Base-by-base conservation (phyloP, 768 basidiomycete species). In the Lactarius psammicola region DNA sequence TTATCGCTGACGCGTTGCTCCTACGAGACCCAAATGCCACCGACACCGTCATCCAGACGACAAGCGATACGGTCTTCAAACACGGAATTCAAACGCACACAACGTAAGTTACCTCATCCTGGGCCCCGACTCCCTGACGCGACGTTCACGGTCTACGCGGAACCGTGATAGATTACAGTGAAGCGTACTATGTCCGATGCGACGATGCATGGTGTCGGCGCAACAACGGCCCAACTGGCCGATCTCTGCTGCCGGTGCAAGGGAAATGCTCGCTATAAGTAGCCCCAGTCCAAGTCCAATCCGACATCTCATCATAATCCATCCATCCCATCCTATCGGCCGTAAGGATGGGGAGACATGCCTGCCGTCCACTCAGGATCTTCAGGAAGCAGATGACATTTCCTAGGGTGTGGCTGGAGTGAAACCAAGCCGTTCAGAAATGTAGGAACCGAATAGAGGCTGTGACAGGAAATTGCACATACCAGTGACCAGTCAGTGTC, bases 21-120 rank as follows among this genome's bases (percentile, higher is more conserved):
- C 17, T 78, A 74, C 1, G 91, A 77, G 72, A 87, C 86, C 10
- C 76, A 72, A 5, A 75, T 72, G 0, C 82, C 83, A 67, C 90
- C 86, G 17, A 88, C 84, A 53, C 83, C 83, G 15, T 83, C 79
- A 64, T 84, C 83, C 88, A 88, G 90, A 17, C 85, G 82, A 66
- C 88, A 88, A 56, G 83, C 80, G 26, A 89, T 79, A 36, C 81
- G 80, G 70, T 94, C 89, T 76, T 95, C 93, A 62, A 94, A 7
- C 91, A 6, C 88, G 83, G 70, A 94, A 92, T 69, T 90, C 86
- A 34, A 94, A 49, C 91, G 85, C 42, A 95, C 73, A 72, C n/a
- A 5, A 4, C n/a, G n/a, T n/a, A n/a, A n/a, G n/a, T n/a, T 2
- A 49, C 46, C 10, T 49, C 23, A 23, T 49, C 4, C n/a, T n/a